Percentiles rank a stretch among this genome's conserved stretches.
phyloP scores from a whole-genome alignment of 2,329 filamentous ascomycete species.

The Falciphora oryzae region DNA sequence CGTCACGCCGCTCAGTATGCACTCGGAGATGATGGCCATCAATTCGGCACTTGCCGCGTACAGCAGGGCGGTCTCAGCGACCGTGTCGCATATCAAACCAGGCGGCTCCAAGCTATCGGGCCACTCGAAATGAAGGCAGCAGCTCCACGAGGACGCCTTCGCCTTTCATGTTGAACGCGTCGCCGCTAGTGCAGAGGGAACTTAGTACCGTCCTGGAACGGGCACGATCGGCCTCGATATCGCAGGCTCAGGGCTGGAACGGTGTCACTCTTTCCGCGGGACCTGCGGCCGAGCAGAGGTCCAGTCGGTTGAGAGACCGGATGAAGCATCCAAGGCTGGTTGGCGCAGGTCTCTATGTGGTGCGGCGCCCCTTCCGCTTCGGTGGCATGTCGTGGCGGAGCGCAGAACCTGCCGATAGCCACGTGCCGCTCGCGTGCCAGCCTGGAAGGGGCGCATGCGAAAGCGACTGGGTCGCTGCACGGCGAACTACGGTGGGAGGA shows the following conservation, averaged over 20 bases:
- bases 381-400: no score
- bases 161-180: background rate
- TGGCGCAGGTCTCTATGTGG: constrained; percentile 46
- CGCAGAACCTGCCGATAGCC: no score
- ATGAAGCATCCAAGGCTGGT: constrained; percentile 40
- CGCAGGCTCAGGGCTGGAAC: no score
- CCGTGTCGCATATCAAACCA: constrained; percentile 39
- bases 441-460: no score
- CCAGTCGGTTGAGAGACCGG: constrained; percentile 26
- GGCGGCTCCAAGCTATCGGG: constrained; percentile 39
- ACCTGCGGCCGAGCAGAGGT: constrained; percentile 11
- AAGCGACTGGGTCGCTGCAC: constrained; percentile 34
- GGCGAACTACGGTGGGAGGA: constrained; percentile 35
- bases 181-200: background rate
- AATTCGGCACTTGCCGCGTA: constrained; percentile 36
- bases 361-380: constrained; percentile 25
- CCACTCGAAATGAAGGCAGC: constrained; percentile 39
- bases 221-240: no score
- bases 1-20: constrained; percentile 36
- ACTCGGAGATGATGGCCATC: constrained; percentile 52
- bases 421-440: no score
- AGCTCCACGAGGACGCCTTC: background rate
- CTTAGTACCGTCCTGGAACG: background rate
- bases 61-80: constrained; percentile 30
- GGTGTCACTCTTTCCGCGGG: no score